A percentile compares a stretch with the other conserved stretches of the same genome.
These are phyloP conservation scores for Neltuma alba DNA, from an alignment of 306 rosid genomes.

Conservation along the genomic window DNA sequence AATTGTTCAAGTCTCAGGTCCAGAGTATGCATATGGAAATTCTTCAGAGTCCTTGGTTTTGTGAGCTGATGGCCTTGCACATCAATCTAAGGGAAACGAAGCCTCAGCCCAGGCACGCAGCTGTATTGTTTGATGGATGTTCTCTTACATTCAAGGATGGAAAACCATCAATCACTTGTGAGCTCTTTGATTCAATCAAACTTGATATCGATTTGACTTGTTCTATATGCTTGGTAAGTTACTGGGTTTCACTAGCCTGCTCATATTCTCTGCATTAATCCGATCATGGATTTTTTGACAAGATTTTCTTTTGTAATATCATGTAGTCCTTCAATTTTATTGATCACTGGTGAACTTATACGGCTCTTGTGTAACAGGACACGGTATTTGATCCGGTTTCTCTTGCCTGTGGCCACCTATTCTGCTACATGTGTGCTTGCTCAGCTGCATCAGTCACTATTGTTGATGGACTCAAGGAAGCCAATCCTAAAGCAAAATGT, in stretches of 20 bases:
- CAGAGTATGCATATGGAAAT: constrained; percentile 86
- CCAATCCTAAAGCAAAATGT: constrained; percentile 67
- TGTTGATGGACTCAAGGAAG: constrained; percentile 66
- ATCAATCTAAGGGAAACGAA: constrained; percentile 78
- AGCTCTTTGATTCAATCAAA: constrained; percentile 80
- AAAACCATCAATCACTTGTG: constrained; percentile 82
- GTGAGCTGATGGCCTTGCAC: constrained; percentile 93
- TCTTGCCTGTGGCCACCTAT: constrained; percentile 90
- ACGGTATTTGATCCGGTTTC: constrained; percentile 95
- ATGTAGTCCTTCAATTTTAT: constrained; percentile 5
- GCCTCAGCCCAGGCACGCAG: constrained; percentile 42
- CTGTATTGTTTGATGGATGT: constrained; percentile 70
- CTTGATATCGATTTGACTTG: constrained; percentile 86
- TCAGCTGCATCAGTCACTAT: constrained; percentile 87
- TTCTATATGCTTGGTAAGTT: constrained; percentile 93
- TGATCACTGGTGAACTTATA: neutral
- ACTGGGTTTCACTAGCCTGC: neutral
- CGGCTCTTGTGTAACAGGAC: constrained; percentile 54
- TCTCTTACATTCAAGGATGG: constrained; percentile 67
- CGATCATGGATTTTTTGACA: neutral
- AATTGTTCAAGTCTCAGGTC: constrained; percentile 76
- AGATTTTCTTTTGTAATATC: neutral
- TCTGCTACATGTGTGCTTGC: constrained; percentile 89
- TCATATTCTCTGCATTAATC: neutral
- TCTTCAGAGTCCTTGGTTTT: constrained; percentile 97